Conservation (phyloP, 1,284 basidiomycete species). For the Schizophyllum commune region DNA sequence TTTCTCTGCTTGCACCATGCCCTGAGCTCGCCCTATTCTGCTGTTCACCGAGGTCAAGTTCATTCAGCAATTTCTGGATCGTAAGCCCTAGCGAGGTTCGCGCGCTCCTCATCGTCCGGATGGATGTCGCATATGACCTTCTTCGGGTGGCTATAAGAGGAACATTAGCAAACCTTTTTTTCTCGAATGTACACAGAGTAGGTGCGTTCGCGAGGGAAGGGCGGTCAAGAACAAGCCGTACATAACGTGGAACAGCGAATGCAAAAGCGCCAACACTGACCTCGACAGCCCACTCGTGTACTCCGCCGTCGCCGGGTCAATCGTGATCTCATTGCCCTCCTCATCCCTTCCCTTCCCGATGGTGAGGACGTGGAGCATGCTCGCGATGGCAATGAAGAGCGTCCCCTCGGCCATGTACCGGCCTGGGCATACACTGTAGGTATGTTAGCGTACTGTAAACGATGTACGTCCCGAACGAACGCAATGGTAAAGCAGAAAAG, state of each 20-base stretch:
- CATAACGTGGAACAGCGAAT: no score
- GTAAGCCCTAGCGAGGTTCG: background rate
- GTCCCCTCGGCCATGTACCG: slow-evolving; percentile 4
- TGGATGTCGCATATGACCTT: background rate
- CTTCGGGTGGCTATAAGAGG: background rate
- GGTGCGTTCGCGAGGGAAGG: no score
- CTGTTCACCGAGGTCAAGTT: no score
- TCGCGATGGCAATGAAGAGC: slow-evolving; percentile 6
- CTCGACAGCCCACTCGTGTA: background rate
- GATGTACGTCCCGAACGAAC: no score
- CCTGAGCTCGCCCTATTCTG: no score
- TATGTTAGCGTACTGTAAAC: background rate
- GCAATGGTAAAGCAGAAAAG: no score
- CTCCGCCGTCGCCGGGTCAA: background rate
- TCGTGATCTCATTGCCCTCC: slow-evolving; percentile 3
- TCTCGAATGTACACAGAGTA: no score
- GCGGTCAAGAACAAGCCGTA: no score
- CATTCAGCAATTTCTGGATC: background rate
- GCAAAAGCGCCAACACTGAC: background rate
- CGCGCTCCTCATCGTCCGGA: background rate
- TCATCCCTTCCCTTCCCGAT: slow-evolving; percentile 5
- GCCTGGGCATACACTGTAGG: slow-evolving; percentile 5
- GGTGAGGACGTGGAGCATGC: slow-evolving; percentile 4
- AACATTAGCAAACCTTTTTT: no score
- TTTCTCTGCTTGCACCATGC: background rate